These are phyloP conservation scores for Naematelia aurantialba DNA, from an alignment of 768 basidiomycete species.

Conservation along the genomic window DNA sequence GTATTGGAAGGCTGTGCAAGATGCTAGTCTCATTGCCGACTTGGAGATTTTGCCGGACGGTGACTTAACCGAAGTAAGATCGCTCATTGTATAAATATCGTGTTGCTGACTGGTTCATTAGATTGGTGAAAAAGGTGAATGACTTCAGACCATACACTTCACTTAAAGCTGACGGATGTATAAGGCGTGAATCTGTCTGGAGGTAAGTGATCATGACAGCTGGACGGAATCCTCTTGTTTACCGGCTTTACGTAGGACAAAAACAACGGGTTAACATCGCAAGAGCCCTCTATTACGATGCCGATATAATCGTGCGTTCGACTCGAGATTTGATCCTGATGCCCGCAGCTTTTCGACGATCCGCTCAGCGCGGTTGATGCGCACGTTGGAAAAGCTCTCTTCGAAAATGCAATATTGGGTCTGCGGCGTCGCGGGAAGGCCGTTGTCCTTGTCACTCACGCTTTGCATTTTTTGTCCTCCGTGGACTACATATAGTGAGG, in stretches of 20 bases:
- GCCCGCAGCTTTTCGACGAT: conserved; percentile 33
- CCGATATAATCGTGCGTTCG: conserved; percentile 31
- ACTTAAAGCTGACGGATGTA: not conserved
- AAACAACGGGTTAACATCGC: conserved; percentile 63
- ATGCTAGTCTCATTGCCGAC: conserved; percentile 62
- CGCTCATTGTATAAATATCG: not conserved
- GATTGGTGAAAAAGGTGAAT: conserved; percentile 67
- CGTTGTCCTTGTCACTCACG: conserved; percentile 60
- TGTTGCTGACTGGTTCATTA: conserved; percentile 32
- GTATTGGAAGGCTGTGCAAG: conserved; percentile 64
- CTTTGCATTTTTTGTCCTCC: conserved; percentile 58
- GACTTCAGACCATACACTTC: not conserved
- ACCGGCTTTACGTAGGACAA: conserved; percentile 8
- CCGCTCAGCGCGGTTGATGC: conserved; percentile 58
- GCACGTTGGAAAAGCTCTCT: conserved; percentile 68
- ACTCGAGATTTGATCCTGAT: not conserved
- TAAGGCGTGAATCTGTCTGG: conserved; percentile 54
- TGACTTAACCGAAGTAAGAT: conserved; percentile 64
- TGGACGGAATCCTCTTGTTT: conserved; percentile 29
- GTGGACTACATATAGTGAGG: conserved; percentile 57
- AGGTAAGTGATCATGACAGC: conserved; percentile 58
- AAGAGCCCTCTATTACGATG: conserved; percentile 60
- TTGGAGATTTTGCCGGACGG: conserved; percentile 65
- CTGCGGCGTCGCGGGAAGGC: conserved; percentile 56
- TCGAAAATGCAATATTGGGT: conserved; percentile 63